A percentile compares a stretch with the other conserved stretches of the same genome.
These are phyloP conservation scores for Chlorophyllum brunneum DNA, from an alignment of 768 basidiomycete genomes.

Conservation along the genomic window DNA sequence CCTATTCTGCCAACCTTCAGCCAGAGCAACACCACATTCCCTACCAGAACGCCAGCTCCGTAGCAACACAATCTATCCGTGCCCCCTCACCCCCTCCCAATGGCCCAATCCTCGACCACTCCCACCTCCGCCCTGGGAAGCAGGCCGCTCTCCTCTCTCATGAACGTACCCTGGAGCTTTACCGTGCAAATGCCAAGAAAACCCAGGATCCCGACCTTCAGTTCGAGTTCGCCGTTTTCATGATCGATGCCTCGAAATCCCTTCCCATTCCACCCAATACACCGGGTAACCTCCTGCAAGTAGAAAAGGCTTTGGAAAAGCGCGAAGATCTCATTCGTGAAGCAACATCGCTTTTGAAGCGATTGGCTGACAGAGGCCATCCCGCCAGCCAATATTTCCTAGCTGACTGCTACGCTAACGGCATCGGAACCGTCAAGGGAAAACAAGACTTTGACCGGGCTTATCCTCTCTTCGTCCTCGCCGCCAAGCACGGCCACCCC, in stretches of 20 bases:
- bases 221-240: conserved; percentile 98
- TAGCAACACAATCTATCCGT: conserved; percentile 53
- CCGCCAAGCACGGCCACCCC: conserved; percentile 95
- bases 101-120: conserved; percentile 80
- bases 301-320: conserved; percentile 77
- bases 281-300: conserved; percentile 71
- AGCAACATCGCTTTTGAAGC: conserved; percentile 82
- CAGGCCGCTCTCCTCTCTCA: conserved; percentile 92
- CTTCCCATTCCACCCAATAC: conserved; percentile 72
- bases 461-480: conserved; percentile 92
- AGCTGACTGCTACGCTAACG: conserved; percentile 97
- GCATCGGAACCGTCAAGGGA: conserved; percentile 87
- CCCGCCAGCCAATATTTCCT: conserved; percentile 95
- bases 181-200: conserved; percentile 97
- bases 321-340: conserved; percentile 87
- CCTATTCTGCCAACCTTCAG: conserved; percentile 28
- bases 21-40: conserved; percentile 20
- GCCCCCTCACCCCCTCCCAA: conserved; percentile 64
- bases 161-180: conserved; percentile 94
- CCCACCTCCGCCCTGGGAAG: conserved; percentile 89
- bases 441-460: conserved; percentile 97
- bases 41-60: conserved; percentile 34
- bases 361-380: conserved; percentile 91
- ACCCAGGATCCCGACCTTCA: conserved; percentile 97
- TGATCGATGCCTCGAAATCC: conserved; percentile 95